These are phyloP conservation scores for Roridomyces roridus DNA, from an alignment of 768 basidiomycete species.

Conservation along the genomic window DNA sequence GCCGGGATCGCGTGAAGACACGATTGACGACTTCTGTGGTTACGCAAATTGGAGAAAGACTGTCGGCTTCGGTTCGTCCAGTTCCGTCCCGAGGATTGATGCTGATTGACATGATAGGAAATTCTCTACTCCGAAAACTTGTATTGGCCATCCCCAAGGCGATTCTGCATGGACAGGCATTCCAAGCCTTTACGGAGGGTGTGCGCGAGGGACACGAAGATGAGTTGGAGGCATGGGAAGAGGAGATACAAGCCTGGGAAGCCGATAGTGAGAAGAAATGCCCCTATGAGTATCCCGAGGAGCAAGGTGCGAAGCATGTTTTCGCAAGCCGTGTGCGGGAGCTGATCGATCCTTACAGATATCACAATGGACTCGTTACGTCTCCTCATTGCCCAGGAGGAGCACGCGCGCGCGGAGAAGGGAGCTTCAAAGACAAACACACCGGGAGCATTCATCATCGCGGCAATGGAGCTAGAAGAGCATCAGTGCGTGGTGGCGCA, in stretches of 20 bases:
- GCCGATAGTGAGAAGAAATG: constrained; percentile 9
- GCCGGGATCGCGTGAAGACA: constrained; percentile 16
- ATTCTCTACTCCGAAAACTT: constrained; percentile 5
- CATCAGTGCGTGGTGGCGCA: constrained; percentile 6
- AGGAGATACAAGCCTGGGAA: constrained; percentile 18
- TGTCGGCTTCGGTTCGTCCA: not conserved
- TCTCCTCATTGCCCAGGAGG: constrained; percentile 20
- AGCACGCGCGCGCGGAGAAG: constrained; percentile 9
- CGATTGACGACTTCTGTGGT: constrained; percentile 23
- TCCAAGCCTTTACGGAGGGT: constrained; percentile 21
- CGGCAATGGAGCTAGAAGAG: constrained; percentile 17
- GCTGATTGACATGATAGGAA: not conserved
- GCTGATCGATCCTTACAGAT: not conserved
- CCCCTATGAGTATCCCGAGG: constrained; percentile 23
- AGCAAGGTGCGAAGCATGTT: constrained; percentile 16
- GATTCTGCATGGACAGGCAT: constrained; percentile 13
- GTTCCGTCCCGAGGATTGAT: not conserved
- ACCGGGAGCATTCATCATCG: constrained; percentile 19
- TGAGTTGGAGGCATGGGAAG: constrained; percentile 21
- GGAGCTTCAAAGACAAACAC: not conserved
- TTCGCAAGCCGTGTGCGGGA: not conserved
- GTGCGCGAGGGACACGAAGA: constrained; percentile 13
- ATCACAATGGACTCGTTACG: constrained; percentile 17
- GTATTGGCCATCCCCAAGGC: constrained; percentile 22
- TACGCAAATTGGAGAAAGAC: constrained; percentile 21